These are phyloP conservation scores for Diaporthe vexans DNA, from an alignment of 2,329 filamentous ascomycete genomes.

Conservation along the genomic window DNA sequence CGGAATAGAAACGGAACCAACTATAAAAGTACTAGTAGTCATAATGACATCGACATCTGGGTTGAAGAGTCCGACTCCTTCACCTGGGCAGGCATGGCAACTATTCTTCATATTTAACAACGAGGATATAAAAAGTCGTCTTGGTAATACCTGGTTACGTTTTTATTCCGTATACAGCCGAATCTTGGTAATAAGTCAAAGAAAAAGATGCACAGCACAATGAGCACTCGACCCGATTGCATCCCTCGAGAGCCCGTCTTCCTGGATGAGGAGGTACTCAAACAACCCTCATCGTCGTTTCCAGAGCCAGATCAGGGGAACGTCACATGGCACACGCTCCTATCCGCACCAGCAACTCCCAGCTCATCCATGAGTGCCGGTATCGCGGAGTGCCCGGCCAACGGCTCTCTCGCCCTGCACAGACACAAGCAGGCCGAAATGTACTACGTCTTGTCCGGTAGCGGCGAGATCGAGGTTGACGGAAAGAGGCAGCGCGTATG, in stretches of 20 bases:
- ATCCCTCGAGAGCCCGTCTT: not conserved
- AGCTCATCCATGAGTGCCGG: conserved; percentile 15
- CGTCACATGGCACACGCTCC: conserved; percentile 20
- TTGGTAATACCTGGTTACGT: too few relatives aligned
- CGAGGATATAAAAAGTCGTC: not conserved
- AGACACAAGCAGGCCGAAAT: conserved; percentile 14
- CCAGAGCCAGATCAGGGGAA: not conserved
- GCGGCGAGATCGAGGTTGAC: not conserved
- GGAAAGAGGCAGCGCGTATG: conserved; percentile 1
- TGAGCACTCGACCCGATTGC: not conserved
- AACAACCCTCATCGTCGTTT: not conserved
- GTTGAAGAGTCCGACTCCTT: not conserved
- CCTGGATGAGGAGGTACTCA: not conserved
- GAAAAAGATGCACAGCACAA: not conserved
- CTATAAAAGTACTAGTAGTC: not conserved
- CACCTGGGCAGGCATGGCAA: too few relatives aligned
- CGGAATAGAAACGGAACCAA: too few relatives aligned
- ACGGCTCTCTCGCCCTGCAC: conserved; percentile 24
- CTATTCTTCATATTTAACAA: too few relatives aligned
- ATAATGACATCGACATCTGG: not conserved
- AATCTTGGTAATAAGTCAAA: too few relatives aligned
- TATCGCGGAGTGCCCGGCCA: conserved; percentile 1
- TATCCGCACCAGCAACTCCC: not conserved
- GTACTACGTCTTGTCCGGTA: conserved; percentile 13
- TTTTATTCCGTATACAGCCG: too few relatives aligned